Evolutionary conservation across 2,329 filamentous ascomycete species (phyloP), one percentile per base, ranked within the genome.

Genomic region (Colletotrichum sansevieriae): DNA sequence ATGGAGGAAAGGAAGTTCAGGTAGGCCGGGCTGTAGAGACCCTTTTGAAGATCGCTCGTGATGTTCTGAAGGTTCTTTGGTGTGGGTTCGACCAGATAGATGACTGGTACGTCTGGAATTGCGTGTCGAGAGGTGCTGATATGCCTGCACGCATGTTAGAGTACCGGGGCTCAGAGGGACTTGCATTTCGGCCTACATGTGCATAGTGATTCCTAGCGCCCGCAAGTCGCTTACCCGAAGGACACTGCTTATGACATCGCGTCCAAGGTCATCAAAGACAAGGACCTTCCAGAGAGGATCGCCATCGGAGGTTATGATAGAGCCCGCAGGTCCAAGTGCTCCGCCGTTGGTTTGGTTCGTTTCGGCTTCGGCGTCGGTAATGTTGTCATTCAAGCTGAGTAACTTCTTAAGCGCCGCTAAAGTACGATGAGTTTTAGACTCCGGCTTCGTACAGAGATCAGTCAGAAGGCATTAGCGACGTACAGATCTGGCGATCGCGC

Each of bases 241-340:
- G 2, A 99, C 95, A 76, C 95, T 98, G 83, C 94, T 98, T 76
- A 99, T 98, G 68, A 99, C 93, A 87, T 98, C 95, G 78, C 95
- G 88, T 55, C 95, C 96, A 4, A 91, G 80, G 74, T 95, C 92
- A 80, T 99, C 97, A 77, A 99, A 98, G 10, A 99, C 94, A 60
- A 99, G 84, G 7, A 98, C 93, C 80, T 98, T 98, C 95, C 95
- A 98, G 82, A 98, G 95, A 1, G 95, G 95, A 75, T 97, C 93
- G 71, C 95, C 94, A 74, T 97, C 91, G 54, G 93, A 87, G 73
- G 94, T 94, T 70, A 97, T 83, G 61, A 98, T 92, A 15, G 93
- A 91, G n/a, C 91, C 90, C 43, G 91, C 87, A 22, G 91, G 88
- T 63, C 91, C 86, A 63, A 91, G 83, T 43, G 70, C 63, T 10